phyloP scores from a whole-genome alignment of 2,329 filamentous ascomycete genomes.

The Pseudogymnoascus sp. region DNA sequence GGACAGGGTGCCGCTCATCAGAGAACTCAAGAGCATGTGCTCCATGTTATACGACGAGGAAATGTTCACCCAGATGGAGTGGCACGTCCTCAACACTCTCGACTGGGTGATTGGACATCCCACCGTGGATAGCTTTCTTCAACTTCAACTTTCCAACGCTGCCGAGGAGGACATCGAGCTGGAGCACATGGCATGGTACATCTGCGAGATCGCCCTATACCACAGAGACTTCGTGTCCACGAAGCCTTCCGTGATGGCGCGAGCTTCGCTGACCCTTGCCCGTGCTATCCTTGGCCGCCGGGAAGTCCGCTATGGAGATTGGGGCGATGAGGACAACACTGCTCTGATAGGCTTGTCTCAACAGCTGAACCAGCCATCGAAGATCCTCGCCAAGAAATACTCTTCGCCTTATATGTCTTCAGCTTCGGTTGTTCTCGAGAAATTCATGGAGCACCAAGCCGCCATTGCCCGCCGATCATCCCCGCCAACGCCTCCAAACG shows the following conservation, averaged over 20 bases:
- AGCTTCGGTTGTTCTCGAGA: slow-evolving; percentile 55
- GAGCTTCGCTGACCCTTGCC: slow-evolving; percentile 76
- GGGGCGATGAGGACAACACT: slow-evolving; percentile 63
- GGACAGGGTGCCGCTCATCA: slow-evolving; percentile 93
- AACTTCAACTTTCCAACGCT: slow-evolving; percentile 71
- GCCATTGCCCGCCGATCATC: slow-evolving; percentile 44
- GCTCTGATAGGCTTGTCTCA: slow-evolving; percentile 47
- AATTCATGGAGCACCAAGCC: slow-evolving; percentile 57
- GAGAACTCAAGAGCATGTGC: slow-evolving; percentile 98
- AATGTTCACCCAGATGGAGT: slow-evolving; percentile 99
- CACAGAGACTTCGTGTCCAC: slow-evolving; percentile 95
- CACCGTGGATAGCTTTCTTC: slow-evolving; percentile 88
- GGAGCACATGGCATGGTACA: slow-evolving; percentile 89
- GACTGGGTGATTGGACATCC: slow-evolving; percentile 95
- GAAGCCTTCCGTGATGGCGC: slow-evolving; percentile 81
- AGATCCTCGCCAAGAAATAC: slow-evolving; percentile 61
- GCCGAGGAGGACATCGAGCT: slow-evolving; percentile 73
- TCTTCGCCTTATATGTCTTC: slow-evolving; percentile 55
- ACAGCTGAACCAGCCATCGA: slow-evolving; percentile 57
- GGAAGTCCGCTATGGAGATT: slow-evolving; percentile 67
- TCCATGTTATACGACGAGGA: slow-evolving; percentile 96
- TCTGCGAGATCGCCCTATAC: slow-evolving; percentile 90
- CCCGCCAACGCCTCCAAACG: slow-evolving; percentile 52
- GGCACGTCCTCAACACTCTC: slow-evolving; percentile 95
- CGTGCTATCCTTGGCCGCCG: slow-evolving; percentile 76